These are phyloP conservation scores for Cercospora berteroae DNA, from an alignment of 2,329 filamentous ascomycete species.

Conservation along the genomic window DNA sequence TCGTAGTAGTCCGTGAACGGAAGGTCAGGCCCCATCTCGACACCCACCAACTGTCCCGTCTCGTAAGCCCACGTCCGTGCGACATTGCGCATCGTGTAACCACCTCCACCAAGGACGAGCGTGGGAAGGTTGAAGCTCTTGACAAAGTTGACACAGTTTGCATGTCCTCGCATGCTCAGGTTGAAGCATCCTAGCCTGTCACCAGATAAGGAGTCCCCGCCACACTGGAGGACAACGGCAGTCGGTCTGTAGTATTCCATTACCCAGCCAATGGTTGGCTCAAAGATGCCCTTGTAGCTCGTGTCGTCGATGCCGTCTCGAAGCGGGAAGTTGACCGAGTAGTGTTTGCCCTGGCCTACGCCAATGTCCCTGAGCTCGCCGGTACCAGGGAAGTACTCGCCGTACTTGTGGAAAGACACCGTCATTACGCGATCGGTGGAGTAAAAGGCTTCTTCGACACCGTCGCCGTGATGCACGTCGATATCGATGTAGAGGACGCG, in stretches of 20 bases:
- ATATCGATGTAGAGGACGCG: constrained; percentile 67
- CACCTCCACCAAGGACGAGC: constrained; percentile 64
- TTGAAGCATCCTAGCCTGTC: constrained; percentile 69
- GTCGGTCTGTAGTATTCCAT: constrained; percentile 69
- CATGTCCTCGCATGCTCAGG: constrained; percentile 67
- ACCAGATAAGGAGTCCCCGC: constrained; percentile 65
- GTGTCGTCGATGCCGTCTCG: constrained; percentile 67
- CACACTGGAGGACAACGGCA: constrained; percentile 67
- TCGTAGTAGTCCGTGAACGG: constrained; percentile 97
- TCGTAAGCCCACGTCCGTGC: constrained; percentile 64
- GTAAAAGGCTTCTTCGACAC: constrained; percentile 70
- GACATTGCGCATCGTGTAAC: constrained; percentile 68
- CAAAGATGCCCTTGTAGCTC: constrained; percentile 67
- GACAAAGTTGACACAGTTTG: constrained; percentile 67
- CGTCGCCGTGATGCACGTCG: constrained; percentile 66
- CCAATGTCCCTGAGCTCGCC: constrained; percentile 68
- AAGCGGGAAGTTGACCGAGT: constrained; percentile 67
- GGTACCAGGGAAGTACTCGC: constrained; percentile 69
- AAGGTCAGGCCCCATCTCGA: constrained; percentile 76
- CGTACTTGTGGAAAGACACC: constrained; percentile 70
- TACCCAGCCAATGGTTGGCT: constrained; percentile 64
- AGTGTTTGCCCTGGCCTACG: constrained; percentile 65
- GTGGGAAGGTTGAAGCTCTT: constrained; percentile 66
- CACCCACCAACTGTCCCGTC: constrained; percentile 76
- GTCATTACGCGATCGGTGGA: constrained; percentile 71